Evolutionary conservation across 306 rosid species (phyloP).

Genomic region (Prunus salicina): DNA sequence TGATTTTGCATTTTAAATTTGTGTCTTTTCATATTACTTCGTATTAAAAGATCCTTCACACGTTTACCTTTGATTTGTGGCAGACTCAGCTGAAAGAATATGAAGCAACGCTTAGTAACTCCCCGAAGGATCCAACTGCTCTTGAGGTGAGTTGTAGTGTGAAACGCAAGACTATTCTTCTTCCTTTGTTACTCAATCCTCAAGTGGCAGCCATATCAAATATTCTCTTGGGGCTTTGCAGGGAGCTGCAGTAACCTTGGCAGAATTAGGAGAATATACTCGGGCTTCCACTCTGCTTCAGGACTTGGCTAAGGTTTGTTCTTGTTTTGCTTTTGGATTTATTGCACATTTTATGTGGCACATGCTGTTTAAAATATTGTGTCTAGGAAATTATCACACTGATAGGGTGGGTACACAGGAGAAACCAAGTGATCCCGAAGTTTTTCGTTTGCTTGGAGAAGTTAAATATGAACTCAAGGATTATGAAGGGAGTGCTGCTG

Average conservation of each 20-base stretch:
- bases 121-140: constrained; percentile 79
- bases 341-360: background rate
- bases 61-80: constrained; percentile 29
- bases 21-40: background rate
- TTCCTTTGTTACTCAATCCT: constrained; percentile 26
- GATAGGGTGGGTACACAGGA: constrained; percentile 34
- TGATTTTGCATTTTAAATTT: background rate
- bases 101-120: constrained; percentile 55
- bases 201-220: constrained; percentile 4
- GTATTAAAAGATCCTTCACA: constrained; percentile 3
- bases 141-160: constrained; percentile 67
- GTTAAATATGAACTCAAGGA: constrained; percentile 76
- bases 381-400: background rate
- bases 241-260: constrained; percentile 93
- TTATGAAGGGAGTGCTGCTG: constrained; percentile 75
- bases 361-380: constrained; percentile 13
- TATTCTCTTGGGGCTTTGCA: constrained; percentile 38
- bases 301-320: constrained; percentile 70
- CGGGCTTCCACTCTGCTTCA: constrained; percentile 77
- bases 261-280: constrained; percentile 78
- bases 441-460: constrained; percentile 91
- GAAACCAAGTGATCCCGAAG: constrained; percentile 73
- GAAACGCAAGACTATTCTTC: constrained; percentile 8
- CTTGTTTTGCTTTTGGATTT: constrained; percentile 14
- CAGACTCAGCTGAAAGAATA: constrained; percentile 81